A percentile compares a stretch with the other conserved stretches of the same genome.
Evolutionary conservation across 768 basidiomycete genomes (phyloP).

Genomic region (Tricholoma flavovirens): DNA sequence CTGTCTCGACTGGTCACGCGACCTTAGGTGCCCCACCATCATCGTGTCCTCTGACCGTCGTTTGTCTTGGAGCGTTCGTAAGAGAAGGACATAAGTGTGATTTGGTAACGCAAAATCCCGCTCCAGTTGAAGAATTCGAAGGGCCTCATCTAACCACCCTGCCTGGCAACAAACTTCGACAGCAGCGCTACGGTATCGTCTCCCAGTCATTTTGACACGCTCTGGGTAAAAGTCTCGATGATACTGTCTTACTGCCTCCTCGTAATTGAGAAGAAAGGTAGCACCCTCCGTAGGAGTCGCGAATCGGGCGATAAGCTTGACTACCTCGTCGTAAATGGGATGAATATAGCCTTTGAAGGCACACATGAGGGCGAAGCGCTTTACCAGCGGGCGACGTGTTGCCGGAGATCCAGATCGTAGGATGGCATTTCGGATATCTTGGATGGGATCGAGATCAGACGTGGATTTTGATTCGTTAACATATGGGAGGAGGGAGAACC

Average conservation of each 20-base stretch:
- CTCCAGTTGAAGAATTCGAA: constrained; percentile 2
- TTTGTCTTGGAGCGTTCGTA: constrained; percentile 1
- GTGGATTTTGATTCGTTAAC: not conserved
- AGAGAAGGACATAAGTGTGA: constrained; percentile 7
- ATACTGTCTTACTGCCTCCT: constrained; percentile 7
- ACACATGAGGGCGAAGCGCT: constrained; percentile 15
- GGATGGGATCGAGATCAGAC: constrained; percentile 1
- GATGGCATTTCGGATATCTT: constrained; percentile 9
- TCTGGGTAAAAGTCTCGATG: not conserved
- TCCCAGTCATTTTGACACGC: not conserved
- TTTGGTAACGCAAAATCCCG: constrained; percentile 6
- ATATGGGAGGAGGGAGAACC: constrained; percentile 17
- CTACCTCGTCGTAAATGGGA: constrained; percentile 11
- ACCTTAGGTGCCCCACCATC: not conserved
- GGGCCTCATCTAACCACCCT: constrained; percentile 14
- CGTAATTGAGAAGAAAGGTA: constrained; percentile 9
- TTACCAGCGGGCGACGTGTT: constrained; percentile 7
- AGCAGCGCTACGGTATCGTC: constrained; percentile 6
- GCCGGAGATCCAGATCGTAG: constrained; percentile 14
- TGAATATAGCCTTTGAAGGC: constrained; percentile 18
- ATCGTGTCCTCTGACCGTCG: not conserved
- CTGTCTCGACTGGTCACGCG: not conserved
- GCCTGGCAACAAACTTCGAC: constrained; percentile 13
- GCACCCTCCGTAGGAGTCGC: constrained; percentile 2
- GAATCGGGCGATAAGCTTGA: constrained; percentile 11